Base-by-base conservation (phyloP, 2,329 filamentous ascomycete species). In the Coniochaeta sp. region DNA sequence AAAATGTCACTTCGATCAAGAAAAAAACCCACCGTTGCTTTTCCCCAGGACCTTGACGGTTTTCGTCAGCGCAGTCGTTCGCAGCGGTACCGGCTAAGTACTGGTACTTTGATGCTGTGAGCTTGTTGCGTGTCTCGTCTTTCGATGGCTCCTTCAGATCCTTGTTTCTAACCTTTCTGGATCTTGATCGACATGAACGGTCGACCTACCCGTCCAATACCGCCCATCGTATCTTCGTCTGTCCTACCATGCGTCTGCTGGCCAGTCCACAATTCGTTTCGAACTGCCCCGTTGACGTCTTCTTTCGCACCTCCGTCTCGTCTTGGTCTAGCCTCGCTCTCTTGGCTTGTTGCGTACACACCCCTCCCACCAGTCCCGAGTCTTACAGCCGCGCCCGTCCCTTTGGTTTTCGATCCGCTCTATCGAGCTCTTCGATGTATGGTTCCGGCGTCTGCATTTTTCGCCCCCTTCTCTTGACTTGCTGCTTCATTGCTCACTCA, bases 11-110 rank as follows among this genome's bases (percentile, higher is more conserved):
- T 33, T 60, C 14, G 36, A 60, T 28, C 59, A 55, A 28, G 47
- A 28, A 54, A 60, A n/a, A 60, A 65, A 66, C 61, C 63, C 60
- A 54, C 66, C 66, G 68, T 68, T 65, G 69, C 69, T 70, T 70
- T 70, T 68, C 64, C 11, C 63, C 62, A 52, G 24, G 47, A 31
- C 22, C 3, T 50, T n/a, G 17, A 40, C 43, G 38, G 8, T 36
- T 34, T 40, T 38, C 33, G 57, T 58, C 57, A 58, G 57, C 26
- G 57, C 43, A 5, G 38, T 58, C 40, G 40, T 47, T 43, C 9
- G 24, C 26, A 31, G 6, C 47, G 22, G 6, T 26, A 31, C 26
- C 31, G 22, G 11, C 4, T 7, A 58, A 44, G 56, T 44, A 31
- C 38, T 22, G 56, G 56, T 58, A 58, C 56, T 28, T 58, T 8